Evolutionary conservation across 768 basidiomycete species (phyloP), one percentile per base, ranked within the genome.

Genomic region (Mycena epipterygia): DNA sequence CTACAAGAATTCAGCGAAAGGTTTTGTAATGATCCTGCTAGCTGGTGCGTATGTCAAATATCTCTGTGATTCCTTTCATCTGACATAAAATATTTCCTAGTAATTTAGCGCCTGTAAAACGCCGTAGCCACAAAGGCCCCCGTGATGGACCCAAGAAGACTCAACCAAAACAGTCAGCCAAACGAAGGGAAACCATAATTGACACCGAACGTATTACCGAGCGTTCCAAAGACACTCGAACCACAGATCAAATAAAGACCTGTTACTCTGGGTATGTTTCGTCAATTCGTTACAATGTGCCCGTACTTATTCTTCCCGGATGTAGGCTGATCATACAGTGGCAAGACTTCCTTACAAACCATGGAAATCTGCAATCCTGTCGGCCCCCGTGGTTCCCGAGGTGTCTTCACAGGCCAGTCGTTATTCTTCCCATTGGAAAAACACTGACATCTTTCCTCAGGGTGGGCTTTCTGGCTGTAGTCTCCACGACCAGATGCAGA

Each of bases 181-280:
- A n/a, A 9, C 58, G 66, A n/a, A 16, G 66, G 4, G 66, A 57
- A 0, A 58, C 57, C 9, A 59, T 68, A 16, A 61, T 68, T 9
- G 51, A 61, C 37, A 61, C 58, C 2, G 39, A 55, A 14, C 52
- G 59, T 9, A 51, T 55, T 6, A 69, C 68, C 2, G 68, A 69
- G 56, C 60, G 68, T 2, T 69, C 68, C 4, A 69, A 69, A 42
- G 68, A 69, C 23, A 53, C 21, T 6, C 52, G 68, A 9, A 63
- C 68, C 5, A 23, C 12, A 14, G 60, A 63, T 23, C 52, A 69
- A 25, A 33, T 46, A 11, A 41, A 63, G 17, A 64, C 5, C 19
- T 69, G 16, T 30, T 64, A 44, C 19, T 17, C n/a, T 69, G 68
- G 68, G 68, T 69, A 33, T 17, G 61, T 58, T 13, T 51, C 33